Evolutionary conservation across 2,329 filamentous ascomycete genomes (phyloP).

Genomic region (Onygenales sp.): DNA sequence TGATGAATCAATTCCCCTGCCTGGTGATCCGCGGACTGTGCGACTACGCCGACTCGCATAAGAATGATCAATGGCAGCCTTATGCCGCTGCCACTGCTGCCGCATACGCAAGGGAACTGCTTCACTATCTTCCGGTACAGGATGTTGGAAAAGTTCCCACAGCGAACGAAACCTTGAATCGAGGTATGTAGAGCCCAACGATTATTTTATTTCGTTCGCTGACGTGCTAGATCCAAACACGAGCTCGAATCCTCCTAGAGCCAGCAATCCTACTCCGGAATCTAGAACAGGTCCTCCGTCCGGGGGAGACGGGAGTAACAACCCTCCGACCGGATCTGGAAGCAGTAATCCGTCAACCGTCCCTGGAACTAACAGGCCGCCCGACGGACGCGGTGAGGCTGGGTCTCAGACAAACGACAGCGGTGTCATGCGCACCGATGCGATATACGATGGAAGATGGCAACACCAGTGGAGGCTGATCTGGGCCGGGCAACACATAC

Average conservation of each 20-base stretch:
- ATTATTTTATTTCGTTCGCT: not conserved
- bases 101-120: not conserved
- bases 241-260: not conserved
- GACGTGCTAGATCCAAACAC: not conserved
- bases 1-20: conserved; percentile 4
- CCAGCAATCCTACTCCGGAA: not conserved
- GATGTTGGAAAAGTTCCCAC: not conserved
- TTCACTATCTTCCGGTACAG: not conserved
- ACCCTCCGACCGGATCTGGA: not conserved
- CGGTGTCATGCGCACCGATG: not conserved
- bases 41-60: conserved; percentile 14
- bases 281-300: not conserved
- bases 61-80: conserved; percentile 15
- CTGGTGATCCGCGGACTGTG: conserved; percentile 11
- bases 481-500: not conserved
- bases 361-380: not conserved
- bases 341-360: not conserved
- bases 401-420: not conserved
- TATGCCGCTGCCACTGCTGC: conserved; percentile 13
- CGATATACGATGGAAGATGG: not conserved
- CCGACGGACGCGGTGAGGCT: not conserved
- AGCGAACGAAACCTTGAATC: not conserved
- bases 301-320: not conserved
- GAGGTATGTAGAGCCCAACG: not conserved
- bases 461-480: not conserved